phyloP scores from a whole-genome alignment of 2,329 filamentous ascomycete genomes.

The Apiospora marii region DNA sequence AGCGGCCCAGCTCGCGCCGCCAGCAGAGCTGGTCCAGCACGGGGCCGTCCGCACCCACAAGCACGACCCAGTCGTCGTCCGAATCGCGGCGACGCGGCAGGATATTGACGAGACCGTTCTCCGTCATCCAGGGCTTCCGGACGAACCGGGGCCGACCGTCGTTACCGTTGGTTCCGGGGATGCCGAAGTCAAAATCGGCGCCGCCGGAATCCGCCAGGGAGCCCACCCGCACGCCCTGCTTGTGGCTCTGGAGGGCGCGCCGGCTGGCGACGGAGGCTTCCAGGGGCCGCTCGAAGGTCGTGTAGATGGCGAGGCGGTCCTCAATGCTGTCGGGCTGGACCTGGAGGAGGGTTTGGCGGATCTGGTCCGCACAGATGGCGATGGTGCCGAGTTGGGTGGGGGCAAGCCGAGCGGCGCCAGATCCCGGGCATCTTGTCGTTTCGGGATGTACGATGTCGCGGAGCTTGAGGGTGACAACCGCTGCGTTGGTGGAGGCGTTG shows the following conservation, averaged over 20 bases:
- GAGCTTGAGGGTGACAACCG: not conserved
- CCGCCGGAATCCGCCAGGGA: constrained; percentile 25
- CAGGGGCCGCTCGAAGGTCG: not conserved
- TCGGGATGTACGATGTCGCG: not conserved
- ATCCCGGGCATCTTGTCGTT: not conserved
- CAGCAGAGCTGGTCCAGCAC: not conserved
- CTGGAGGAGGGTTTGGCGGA: not conserved
- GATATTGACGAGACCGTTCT: constrained; percentile 24
- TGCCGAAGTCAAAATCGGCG: constrained; percentile 32
- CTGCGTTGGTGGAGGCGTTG: constrained; percentile 25
- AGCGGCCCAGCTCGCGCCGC: not conserved
- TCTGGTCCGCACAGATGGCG: not conserved
- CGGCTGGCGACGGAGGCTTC: not conserved
- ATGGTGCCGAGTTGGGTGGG: not conserved
- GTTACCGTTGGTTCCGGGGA: constrained; percentile 28
- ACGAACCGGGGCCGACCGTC: constrained; percentile 27
- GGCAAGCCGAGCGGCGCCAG: not conserved
- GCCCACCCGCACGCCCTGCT: constrained; percentile 2
- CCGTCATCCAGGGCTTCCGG: constrained; percentile 29
- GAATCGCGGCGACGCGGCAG: constrained; percentile 26
- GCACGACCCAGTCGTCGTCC: constrained; percentile 28
- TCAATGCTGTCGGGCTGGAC: not conserved
- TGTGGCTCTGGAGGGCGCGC: not conserved
- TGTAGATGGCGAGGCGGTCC: not conserved
- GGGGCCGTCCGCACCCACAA: constrained; percentile 24